A percentile compares a stretch with the other conserved stretches of the same genome.
phyloP scores from a whole-genome alignment of 306 rosid genomes.

The Vigna reflexopilosa region DNA sequence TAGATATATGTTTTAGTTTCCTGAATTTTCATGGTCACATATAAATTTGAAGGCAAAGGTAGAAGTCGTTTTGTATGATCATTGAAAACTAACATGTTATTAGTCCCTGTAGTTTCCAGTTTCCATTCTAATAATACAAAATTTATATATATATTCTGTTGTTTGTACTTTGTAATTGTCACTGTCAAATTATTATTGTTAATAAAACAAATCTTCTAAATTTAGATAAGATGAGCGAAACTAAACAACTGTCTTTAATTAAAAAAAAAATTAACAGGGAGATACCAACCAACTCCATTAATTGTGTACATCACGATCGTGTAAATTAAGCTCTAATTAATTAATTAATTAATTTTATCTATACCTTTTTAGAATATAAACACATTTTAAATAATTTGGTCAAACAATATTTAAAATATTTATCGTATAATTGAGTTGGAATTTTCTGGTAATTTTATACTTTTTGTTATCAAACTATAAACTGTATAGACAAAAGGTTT shows the following conservation, averaged over 20 bases:
- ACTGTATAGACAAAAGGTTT: too few relatives aligned
- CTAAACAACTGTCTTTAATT: neutral
- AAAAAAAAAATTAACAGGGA: neutral
- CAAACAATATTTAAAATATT: too few relatives aligned
- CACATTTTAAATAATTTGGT: too few relatives aligned
- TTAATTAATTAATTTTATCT: too few relatives aligned
- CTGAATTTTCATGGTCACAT: neutral
- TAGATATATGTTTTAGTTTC: neutral
- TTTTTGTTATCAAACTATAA: too few relatives aligned
- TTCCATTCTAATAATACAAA: neutral
- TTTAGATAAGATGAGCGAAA: constrained; percentile 5
- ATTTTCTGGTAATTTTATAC: too few relatives aligned
- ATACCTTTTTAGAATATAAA: too few relatives aligned
- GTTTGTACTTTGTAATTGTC: neutral
- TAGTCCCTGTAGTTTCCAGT: neutral
- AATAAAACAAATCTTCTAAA: neutral
- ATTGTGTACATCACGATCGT: neutral
- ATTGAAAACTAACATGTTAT: constrained; percentile 18
- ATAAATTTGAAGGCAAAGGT: neutral
- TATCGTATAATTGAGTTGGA: too few relatives aligned
- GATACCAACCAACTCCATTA: neutral
- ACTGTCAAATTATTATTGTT: neutral
- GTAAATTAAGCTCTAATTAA: too few relatives aligned
- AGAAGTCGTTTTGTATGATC: neutral
- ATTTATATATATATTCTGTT: neutral